phyloP scores from a whole-genome alignment of 768 basidiomycete species.

The Suillus paluster region DNA sequence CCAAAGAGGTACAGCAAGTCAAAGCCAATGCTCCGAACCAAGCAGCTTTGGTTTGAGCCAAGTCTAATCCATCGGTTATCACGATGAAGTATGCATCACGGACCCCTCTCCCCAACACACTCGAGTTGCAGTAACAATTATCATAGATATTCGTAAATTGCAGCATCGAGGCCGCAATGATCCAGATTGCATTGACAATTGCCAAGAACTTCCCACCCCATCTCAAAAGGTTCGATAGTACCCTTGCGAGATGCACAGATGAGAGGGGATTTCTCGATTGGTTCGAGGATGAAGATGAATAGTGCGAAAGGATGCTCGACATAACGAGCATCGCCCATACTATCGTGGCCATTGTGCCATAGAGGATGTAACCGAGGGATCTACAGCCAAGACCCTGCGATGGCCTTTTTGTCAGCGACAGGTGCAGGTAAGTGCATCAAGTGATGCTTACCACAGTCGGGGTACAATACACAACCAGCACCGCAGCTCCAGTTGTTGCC shows the following conservation, averaged over 20 bases:
- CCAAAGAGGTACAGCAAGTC: neutral
- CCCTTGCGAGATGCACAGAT: slow-evolving; percentile 3
- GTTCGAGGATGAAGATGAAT: slow-evolving; percentile 4
- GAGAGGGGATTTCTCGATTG: too few species aligned
- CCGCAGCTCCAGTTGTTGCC: slow-evolving; percentile 30
- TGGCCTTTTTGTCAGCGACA: slow-evolving; percentile 2
- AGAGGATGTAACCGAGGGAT: slow-evolving; percentile 35
- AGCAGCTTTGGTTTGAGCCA: slow-evolving; percentile 29
- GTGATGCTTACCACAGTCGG: slow-evolving; percentile 24
- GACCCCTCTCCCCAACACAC: slow-evolving; percentile 17
- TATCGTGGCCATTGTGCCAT: slow-evolving; percentile 30
- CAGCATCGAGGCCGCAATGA: slow-evolving; percentile 24
- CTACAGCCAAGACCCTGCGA: slow-evolving; percentile 38
- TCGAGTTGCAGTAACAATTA: slow-evolving; percentile 30
- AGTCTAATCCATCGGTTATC: slow-evolving; percentile 13
- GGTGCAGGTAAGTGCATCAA: neutral
- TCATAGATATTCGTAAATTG: slow-evolving; percentile 29
- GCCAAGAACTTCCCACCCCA: slow-evolving; percentile 25
- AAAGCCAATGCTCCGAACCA: slow-evolving; percentile 46
- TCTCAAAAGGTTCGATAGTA: slow-evolving; percentile 15
- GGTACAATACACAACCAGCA: slow-evolving; percentile 27
- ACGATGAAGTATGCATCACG: slow-evolving; percentile 37
- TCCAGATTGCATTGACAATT: slow-evolving; percentile 23
- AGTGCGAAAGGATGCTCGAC: slow-evolving; percentile 33
- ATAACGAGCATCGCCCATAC: slow-evolving; percentile 36